Evolutionary conservation across 2,329 filamentous ascomycete species (phyloP).

Genomic region (Pseudomassariella vexata): DNA sequence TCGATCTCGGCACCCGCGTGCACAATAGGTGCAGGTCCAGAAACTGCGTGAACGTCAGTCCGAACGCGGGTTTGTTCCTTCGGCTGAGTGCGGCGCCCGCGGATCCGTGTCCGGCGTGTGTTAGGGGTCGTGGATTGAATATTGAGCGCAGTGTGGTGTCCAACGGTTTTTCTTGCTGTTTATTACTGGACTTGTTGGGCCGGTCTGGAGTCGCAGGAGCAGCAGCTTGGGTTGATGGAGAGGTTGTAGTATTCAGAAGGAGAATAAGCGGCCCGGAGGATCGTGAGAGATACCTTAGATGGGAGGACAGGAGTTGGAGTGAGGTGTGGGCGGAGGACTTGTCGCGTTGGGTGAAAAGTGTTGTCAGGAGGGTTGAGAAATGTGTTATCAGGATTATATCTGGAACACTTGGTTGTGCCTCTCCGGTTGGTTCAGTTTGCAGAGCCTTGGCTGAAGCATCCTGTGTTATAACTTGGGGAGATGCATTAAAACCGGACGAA

Average conservation of each 20-base stretch:
- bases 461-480: too few species aligned
- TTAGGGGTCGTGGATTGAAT: constrained; percentile 31
- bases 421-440: constrained; percentile 2
- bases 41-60: constrained; percentile 48
- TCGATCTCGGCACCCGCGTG: constrained; percentile 34
- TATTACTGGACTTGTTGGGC: constrained; percentile 2
- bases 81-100: constrained; percentile 11
- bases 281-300: constrained; percentile 39
- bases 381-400: constrained; percentile 51
- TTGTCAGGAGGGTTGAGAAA: constrained; percentile 43
- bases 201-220: neutral
- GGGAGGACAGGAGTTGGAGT: constrained; percentile 41
- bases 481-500: too few species aligned
- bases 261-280: constrained; percentile 42
- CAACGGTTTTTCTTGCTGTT: constrained; percentile 14
- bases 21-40: constrained; percentile 50
- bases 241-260: constrained; percentile 38
- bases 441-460: constrained; percentile 5
- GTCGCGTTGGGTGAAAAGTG: constrained; percentile 45
- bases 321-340: constrained; percentile 40
- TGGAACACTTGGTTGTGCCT: constrained; percentile 16
- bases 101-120: constrained; percentile 4
- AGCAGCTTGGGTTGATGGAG: constrained; percentile 1
- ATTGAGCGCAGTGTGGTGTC: constrained; percentile 45
- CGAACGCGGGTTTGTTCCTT: constrained; percentile 45